phyloP scores from a whole-genome alignment of 345 rosid genomes.

The Gossypium australe region DNA sequence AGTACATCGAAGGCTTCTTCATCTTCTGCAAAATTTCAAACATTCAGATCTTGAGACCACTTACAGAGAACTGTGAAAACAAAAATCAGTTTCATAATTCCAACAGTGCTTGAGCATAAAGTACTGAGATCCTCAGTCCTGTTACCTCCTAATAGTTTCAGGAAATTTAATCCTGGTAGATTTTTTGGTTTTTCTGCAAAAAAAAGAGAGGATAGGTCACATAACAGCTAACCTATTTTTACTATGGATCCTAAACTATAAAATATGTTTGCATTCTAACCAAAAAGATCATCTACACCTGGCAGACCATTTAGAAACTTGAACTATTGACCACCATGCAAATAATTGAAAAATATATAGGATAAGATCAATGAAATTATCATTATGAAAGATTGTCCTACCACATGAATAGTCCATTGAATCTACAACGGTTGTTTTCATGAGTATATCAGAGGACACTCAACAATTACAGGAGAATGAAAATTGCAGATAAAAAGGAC shows the following conservation, averaged over 20 bases:
- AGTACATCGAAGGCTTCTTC: slow-evolving; percentile 90
- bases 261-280: neutral
- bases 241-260: neutral
- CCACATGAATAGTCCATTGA: neutral
- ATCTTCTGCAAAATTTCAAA: slow-evolving; percentile 54
- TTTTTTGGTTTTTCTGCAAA: slow-evolving; percentile 74
- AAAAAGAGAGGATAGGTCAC: neutral
- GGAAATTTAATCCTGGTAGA: slow-evolving; percentile 67
- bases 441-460: neutral
- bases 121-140: neutral
- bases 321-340: neutral
- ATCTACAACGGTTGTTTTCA: neutral
- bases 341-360: no score
- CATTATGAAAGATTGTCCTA: neutral
- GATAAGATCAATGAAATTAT: neutral
- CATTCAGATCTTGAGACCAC: slow-evolving; percentile 10
- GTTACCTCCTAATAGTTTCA: slow-evolving; percentile 87
- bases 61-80: neutral
- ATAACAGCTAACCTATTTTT: neutral
- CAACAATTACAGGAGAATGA: neutral
- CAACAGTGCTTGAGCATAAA: neutral
- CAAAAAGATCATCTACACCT: neutral
- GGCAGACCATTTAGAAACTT: neutral
- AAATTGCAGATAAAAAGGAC: neutral
- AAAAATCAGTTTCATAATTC: neutral